A percentile compares a stretch with the other conserved stretches of the same genome.
phyloP scores from a whole-genome alignment of 2,329 filamentous ascomycete genomes.

The Venturia asperata region DNA sequence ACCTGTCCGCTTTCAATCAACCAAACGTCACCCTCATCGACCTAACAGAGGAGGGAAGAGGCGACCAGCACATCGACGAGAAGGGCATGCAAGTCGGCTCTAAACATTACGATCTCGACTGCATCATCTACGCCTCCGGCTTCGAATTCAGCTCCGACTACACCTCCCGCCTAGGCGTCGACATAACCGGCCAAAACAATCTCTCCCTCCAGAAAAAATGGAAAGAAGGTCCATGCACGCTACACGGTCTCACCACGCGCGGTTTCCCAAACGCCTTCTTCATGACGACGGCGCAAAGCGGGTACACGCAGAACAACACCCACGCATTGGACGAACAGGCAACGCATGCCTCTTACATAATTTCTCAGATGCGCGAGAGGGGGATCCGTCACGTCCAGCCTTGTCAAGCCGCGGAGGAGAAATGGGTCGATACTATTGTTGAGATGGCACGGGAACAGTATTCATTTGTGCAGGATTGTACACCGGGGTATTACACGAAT shows the following conservation, averaged over 20 bases:
- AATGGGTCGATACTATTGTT: conserved; percentile 13
- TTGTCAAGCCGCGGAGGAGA: not conserved
- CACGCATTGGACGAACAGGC: conserved; percentile 14
- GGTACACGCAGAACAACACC: conserved; percentile 12
- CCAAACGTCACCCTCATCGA: conserved; percentile 52
- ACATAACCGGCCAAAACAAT: conserved; percentile 41
- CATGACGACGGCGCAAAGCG: not conserved
- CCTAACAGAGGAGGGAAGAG: conserved; percentile 42
- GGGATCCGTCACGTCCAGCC: conserved; percentile 3
- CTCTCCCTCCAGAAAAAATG: conserved; percentile 43
- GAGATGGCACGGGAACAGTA: conserved; percentile 24
- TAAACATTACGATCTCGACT: conserved; percentile 39
- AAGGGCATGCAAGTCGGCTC: conserved; percentile 40
- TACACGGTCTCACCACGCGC: conserved; percentile 41
- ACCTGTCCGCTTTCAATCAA: conserved; percentile 49
- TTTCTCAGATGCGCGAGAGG: conserved; percentile 1
- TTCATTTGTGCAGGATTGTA: conserved; percentile 37
- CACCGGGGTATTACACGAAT: conserved; percentile 48
- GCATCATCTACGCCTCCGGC: conserved; percentile 39
- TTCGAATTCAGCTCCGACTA: conserved; percentile 28
- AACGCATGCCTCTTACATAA: conserved; percentile 14
- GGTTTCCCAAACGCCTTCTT: conserved; percentile 18
- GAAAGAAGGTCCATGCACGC: conserved; percentile 40
- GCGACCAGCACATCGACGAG: conserved; percentile 40
- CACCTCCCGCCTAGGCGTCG: conserved; percentile 30